Evolutionary conservation across 768 basidiomycete genomes (phyloP), one percentile per base, ranked within the genome.

Genomic region (Steccherinum ochraceum): DNA sequence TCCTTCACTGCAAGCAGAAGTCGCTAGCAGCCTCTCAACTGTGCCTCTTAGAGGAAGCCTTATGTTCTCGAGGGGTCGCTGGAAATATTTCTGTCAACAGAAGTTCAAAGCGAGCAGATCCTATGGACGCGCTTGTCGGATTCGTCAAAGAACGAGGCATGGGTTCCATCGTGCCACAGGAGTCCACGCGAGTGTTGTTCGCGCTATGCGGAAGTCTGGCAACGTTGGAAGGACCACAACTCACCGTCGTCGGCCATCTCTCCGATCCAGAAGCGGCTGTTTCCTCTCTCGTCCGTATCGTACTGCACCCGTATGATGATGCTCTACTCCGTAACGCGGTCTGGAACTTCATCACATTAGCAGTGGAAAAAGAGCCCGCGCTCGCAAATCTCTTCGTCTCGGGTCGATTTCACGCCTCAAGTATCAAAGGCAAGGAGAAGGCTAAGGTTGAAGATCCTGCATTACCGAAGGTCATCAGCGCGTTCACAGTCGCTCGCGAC

Each of bases 341-440:
- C 4, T 97, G 94, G 93, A 79, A 77, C 54, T 86, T 95, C 56
- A 83, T 95, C 35, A 70, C 87, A 0, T 73, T 89, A 16, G 84
- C 89, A 1, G 81, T 94, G 12, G 84, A 89, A 58, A 86, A 84
- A 54, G 92, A 93, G 62, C 92, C 94, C 0, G 91, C 93, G 0
- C 72, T 95, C 3, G 83, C 87, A 2, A 75, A 81, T 49, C 71
- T 96, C 23, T 83, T 93, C 52, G 83, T 93, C 25, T 76, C 81
- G 0, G 92, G 91, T 2, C 77, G 80, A 40, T 85, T 89, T 56
- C 76, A 76, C 45, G 67, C 75, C 3, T 77, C 80, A 2, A 62
- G 57, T 20, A 56, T 66, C 49, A 78, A 74, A 58, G 72, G 69
- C 10, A 72, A 53, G 56, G 60, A 61, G 12, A 64, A 67, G 23